These are phyloP conservation scores for Rhynchospora breviuscula DNA, from an alignment of 176 grass and related monocot genomes.

Conservation along the genomic window DNA sequence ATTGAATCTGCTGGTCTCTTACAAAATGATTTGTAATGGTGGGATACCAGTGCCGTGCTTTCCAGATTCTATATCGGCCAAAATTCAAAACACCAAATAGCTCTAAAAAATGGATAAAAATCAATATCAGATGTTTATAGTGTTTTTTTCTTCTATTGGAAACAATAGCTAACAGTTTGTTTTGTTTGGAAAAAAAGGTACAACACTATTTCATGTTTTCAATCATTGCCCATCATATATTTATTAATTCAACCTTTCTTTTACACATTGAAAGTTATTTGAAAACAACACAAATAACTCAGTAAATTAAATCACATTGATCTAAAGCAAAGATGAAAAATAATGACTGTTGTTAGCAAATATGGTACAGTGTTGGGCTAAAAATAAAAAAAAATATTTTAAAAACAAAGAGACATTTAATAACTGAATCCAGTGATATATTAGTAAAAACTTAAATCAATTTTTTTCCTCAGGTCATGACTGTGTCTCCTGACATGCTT, in stretches of 20 bases:
- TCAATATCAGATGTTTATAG: slow-evolving; percentile 2
- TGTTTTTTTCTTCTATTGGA: background rate
- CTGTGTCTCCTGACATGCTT: slow-evolving; percentile 52
- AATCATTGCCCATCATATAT: background rate
- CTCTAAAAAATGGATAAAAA: background rate
- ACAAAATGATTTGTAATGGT: background rate
- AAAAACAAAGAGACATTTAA: background rate
- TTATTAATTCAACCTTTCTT: background rate
- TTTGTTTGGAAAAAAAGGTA: background rate
- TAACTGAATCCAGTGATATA: slow-evolving; percentile 9
- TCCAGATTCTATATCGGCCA: background rate
- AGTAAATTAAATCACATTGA: background rate
- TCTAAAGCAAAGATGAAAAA: background rate
- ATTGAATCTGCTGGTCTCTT: slow-evolving; percentile 15
- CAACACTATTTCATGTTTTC: background rate
- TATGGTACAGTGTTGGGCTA: background rate
- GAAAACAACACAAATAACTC: background rate
- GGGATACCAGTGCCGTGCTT: background rate
- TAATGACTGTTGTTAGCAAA: background rate
- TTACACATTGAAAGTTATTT: background rate
- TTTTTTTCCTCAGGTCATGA: slow-evolving; percentile 57
- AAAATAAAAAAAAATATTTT: no score
- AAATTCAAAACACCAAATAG: background rate
- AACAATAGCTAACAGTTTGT: background rate
- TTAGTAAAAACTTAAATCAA: slow-evolving; percentile 20